Percentiles rank a stretch among this genome's conserved stretches.
These are phyloP conservation scores for Malus hybrid DNA, from an alignment of 331 rosid genomes.

Conservation along the genomic window DNA sequence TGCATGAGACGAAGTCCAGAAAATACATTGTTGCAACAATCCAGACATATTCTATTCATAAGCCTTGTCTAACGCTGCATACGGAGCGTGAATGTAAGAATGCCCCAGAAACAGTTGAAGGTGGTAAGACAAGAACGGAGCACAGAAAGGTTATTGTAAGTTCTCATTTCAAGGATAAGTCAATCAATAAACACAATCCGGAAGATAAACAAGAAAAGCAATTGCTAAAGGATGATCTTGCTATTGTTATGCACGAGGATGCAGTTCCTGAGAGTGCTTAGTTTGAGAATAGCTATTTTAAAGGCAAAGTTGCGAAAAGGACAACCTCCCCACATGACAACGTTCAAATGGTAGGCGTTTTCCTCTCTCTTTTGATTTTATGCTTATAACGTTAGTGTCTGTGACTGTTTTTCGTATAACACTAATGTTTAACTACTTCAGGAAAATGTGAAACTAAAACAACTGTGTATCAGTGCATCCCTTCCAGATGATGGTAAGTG, in stretches of 20 bases:
- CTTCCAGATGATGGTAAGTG: slow-evolving; percentile 43
- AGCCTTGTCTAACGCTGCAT: slow-evolving; percentile 58
- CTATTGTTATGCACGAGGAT: slow-evolving; percentile 18
- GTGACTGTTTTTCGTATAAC: neutral
- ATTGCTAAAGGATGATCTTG: slow-evolving; percentile 16
- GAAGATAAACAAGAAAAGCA: slow-evolving; percentile 25
- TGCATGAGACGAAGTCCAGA: slow-evolving; percentile 32
- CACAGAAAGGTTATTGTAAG: slow-evolving; percentile 56
- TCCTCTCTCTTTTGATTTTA: slow-evolving; percentile 12
- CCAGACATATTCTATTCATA: slow-evolving; percentile 56
- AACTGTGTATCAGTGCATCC: slow-evolving; percentile 23
- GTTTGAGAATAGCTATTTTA: slow-evolving; percentile 16
- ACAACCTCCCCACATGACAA: slow-evolving; percentile 40
- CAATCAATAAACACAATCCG: slow-evolving; percentile 25
- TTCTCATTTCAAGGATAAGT: slow-evolving; percentile 54
- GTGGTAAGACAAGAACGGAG: slow-evolving; percentile 31
- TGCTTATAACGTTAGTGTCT: neutral
- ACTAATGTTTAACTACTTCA: slow-evolving; percentile 29
- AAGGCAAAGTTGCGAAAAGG: slow-evolving; percentile 43
- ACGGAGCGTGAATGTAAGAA: slow-evolving; percentile 34
- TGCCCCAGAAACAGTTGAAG: slow-evolving; percentile 28
- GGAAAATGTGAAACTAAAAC: slow-evolving; percentile 48
- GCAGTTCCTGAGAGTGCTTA: slow-evolving; percentile 24
- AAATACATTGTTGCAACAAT: slow-evolving; percentile 43
- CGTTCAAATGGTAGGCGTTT: slow-evolving; percentile 41